Evolutionary conservation across 2,329 filamentous ascomycete genomes (phyloP), one percentile per base, ranked within the genome.

Genomic region (Paramyrothecium sp.): DNA sequence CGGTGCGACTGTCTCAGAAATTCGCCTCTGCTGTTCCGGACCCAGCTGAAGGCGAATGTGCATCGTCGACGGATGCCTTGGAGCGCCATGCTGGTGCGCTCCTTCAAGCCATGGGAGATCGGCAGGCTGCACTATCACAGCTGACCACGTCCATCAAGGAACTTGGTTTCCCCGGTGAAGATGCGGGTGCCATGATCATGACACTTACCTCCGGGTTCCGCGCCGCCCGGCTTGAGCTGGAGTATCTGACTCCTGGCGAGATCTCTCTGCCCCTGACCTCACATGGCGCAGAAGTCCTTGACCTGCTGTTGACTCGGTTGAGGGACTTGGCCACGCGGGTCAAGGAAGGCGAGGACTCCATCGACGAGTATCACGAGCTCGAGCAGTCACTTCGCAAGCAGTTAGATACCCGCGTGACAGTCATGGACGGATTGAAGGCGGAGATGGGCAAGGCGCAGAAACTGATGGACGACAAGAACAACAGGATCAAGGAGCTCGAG

Each of bases 181-280:
- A 83, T 58, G 76, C 79, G 0, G 56, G 70, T n/a, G 78, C 80
- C n/a, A 77, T 82, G 56, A 65, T 87, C 8, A 59, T 72, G 2
- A 75, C 78, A 0, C 75, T 88, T 13, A 67, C 75, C 0, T 60
- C 73, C 2, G 76, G 79, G 2, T 82, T 88, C 70, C 81, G 84
- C 20, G 69, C 79, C 2, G 85, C 84, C 1, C 79, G 85, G 1
- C 71, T 87, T 0, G 84, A 88, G 62, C 78, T 88, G 2, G 85
- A 88, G 67, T 87, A 87, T 63, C 75, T 87, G 20, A 82, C 79
- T 0, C 85, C 85, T 0, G 85, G 84, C 7, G 85, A 88, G 65
- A 72, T 81, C n/a, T 64, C 76, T 0, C 74, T 85, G 1, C 81
- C 83, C 0, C 71, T 85, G 0, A 78, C 77, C 0, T 78, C 79